A percentile compares a stretch with the other conserved stretches of the same genome.
phyloP scores from a whole-genome alignment of 2,329 filamentous ascomycete species.

The Epichloe gansuensis region DNA sequence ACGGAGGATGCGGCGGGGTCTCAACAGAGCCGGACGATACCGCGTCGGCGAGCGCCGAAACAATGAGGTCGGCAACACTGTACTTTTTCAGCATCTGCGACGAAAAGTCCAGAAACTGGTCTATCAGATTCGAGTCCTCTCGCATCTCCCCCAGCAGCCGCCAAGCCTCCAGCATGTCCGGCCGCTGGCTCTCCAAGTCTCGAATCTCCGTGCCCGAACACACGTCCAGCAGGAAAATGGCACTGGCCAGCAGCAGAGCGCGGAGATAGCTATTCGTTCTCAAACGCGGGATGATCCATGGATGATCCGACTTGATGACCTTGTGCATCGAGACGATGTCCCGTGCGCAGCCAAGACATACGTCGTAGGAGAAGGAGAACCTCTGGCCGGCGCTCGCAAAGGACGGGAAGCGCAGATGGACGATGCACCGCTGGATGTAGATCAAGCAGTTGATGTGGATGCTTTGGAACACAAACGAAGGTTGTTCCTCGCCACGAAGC shows the following conservation, averaged over 20 bases:
- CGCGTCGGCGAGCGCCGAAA: neutral
- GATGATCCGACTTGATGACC: neutral
- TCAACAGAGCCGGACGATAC: neutral
- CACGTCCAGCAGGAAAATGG: conserved; percentile 2
- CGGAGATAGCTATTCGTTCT: neutral
- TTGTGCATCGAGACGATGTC: conserved; percentile 3
- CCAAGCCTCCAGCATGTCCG: conserved; percentile 4
- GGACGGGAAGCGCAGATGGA: conserved; percentile 2
- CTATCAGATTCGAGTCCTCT: conserved; percentile 2
- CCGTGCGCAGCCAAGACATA: conserved; percentile 1
- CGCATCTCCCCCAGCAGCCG: neutral
- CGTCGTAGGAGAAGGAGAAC: conserved; percentile 1
- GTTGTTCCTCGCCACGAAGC: neutral
- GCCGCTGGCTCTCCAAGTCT: neutral
- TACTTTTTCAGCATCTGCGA: conserved; percentile 5
- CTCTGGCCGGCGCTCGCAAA: neutral
- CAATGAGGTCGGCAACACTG: neutral
- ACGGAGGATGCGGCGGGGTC: no score
- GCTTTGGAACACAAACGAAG: neutral
- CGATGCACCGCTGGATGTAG: conserved; percentile 3
- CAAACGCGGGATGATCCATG: conserved; percentile 1
- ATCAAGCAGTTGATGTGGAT: conserved; percentile 4
- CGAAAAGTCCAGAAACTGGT: conserved; percentile 4
- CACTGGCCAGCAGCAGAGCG: conserved; percentile 1
- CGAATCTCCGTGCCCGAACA: conserved; percentile 1